A percentile compares a stretch with the other conserved stretches of the same genome.
These are phyloP conservation scores for Pulchroboletus neoregius DNA, from an alignment of 1,284 basidiomycete genomes.

Conservation along the genomic window DNA sequence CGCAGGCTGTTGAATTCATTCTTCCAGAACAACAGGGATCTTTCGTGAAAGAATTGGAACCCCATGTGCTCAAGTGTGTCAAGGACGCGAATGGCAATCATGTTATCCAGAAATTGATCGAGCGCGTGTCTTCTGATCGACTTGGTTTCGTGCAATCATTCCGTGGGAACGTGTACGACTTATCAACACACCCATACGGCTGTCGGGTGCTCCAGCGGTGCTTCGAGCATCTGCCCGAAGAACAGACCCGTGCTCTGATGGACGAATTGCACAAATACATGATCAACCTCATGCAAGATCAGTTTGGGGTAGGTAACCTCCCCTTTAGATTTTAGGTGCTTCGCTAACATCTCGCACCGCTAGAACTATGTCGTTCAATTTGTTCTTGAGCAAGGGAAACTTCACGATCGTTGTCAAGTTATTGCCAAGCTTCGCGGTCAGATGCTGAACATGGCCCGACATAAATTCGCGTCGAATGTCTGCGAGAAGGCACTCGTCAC, in stretches of 20 bases:
- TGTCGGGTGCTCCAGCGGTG: conserved; percentile 94
- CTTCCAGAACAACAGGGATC: conserved; percentile 71
- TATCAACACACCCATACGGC: conserved; percentile 90
- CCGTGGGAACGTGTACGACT: conserved; percentile 76
- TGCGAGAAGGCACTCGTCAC: conserved; percentile 87
- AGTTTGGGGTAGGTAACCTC: conserved; percentile 69
- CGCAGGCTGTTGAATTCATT: conserved; percentile 81
- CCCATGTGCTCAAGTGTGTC: conserved; percentile 82
- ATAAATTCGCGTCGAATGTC: conserved; percentile 98
- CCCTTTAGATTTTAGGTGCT: not conserved
- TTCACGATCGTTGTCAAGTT: conserved; percentile 67
- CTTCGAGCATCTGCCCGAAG: conserved; percentile 79
- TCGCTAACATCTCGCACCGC: conserved; percentile 5
- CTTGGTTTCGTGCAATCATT: conserved; percentile 78
- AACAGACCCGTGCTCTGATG: conserved; percentile 68
- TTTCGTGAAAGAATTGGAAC: conserved; percentile 80
- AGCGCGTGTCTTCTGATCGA: conserved; percentile 74
- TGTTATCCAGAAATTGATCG: conserved; percentile 85
- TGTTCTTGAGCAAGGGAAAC: conserved; percentile 77
- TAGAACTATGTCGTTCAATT: conserved; percentile 97
- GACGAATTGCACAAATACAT: conserved; percentile 81
- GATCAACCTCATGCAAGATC: conserved; percentile 76
- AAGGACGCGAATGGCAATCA: conserved; percentile 96
- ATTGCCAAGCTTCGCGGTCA: conserved; percentile 74
- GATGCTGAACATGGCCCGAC: conserved; percentile 76